A percentile compares a stretch with the other conserved stretches of the same genome.
phyloP scores from a whole-genome alignment of 192 early-diverging fungal species.

The Umbelopsis isabellina region DNA sequence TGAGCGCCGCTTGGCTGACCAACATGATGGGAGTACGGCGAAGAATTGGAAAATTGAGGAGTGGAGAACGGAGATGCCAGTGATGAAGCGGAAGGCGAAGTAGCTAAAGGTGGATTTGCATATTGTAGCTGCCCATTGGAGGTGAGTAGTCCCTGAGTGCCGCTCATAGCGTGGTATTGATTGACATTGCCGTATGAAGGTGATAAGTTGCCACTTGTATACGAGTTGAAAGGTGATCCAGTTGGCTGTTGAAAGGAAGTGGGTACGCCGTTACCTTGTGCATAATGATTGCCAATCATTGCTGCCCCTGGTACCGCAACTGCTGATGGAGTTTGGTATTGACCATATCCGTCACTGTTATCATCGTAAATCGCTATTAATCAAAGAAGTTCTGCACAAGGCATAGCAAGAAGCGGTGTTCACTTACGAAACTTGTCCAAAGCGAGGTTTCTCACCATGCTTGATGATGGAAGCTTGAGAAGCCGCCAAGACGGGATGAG shows the following conservation, averaged over 20 bases:
- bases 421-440: slow-evolving; percentile 15
- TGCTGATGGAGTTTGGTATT: slow-evolving; percentile 3
- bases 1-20: background rate
- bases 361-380: background rate
- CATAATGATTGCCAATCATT: slow-evolving; percentile 15
- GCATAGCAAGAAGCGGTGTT: background rate
- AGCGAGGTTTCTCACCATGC: slow-evolving; percentile 16
- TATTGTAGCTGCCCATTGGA: slow-evolving; percentile 12
- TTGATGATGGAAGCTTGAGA: slow-evolving; percentile 14
- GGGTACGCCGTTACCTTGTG: slow-evolving; percentile 4
- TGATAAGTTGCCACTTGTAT: slow-evolving; percentile 10
- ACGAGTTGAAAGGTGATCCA: background rate
- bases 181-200: slow-evolving; percentile 13
- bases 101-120: slow-evolving; percentile 13
- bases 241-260: background rate
- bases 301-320: background rate
- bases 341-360: background rate
- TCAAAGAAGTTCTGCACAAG: background rate
- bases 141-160: slow-evolving; percentile 5
- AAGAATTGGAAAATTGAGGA: slow-evolving; percentile 13
- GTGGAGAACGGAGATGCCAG: slow-evolving; percentile 18
- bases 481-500: slow-evolving; percentile 13
- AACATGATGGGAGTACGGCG: slow-evolving; percentile 5
- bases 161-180: slow-evolving; percentile 7
- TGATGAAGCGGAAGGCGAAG: slow-evolving; percentile 24